Evolutionary conservation across 345 rosid genomes (phyloP), one percentile per base, ranked within the genome.

Genomic region (Arabis alpina): DNA sequence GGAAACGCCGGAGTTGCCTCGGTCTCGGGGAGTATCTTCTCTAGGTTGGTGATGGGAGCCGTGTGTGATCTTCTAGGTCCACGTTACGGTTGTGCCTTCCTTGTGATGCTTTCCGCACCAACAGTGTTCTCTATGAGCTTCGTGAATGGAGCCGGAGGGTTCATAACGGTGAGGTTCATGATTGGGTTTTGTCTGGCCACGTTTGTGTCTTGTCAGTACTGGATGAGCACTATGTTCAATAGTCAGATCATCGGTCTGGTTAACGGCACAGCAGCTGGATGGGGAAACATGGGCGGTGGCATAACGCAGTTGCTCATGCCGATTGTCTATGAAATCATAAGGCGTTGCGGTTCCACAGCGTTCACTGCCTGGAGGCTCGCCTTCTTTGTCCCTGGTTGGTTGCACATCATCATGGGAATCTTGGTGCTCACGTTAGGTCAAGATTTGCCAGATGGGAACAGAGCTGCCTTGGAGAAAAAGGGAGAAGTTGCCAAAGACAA

Each of bases 181-280:
- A 89, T 89, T 39, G 96, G 93, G 2, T 89, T 89, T 57, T 89
- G 92, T 7, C 85, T 89, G 1, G 96, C 96, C 19, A 87, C 96
- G 2, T 90, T 90, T 57, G 93, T 90, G 77, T 90, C 96, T 1
- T 90, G 93, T 73, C 96, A 90, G 61, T 90, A 84, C 14, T 90
- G 96, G 96, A 90, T 90, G 93, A 90, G 93, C 71, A 87, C 93
- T 13, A 90, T 90, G 96, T 90, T 90, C 54, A 90, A 83, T 15
- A 79, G 89, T 61, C 81, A 84, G 78, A 90, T 89, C 66, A 82
- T 87, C 6, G 96, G 96, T 11, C 82, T 86, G 1, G 96, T 82
- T 15, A 90, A 90, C 3, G 93, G 96, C 2, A 90, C 96, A 0
- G 96, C 96, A 0, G 96, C 93, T 0, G 93, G 93, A 2, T 90